phyloP scores from a whole-genome alignment of 306 rosid genomes.

The Cicer cuneatum region DNA sequence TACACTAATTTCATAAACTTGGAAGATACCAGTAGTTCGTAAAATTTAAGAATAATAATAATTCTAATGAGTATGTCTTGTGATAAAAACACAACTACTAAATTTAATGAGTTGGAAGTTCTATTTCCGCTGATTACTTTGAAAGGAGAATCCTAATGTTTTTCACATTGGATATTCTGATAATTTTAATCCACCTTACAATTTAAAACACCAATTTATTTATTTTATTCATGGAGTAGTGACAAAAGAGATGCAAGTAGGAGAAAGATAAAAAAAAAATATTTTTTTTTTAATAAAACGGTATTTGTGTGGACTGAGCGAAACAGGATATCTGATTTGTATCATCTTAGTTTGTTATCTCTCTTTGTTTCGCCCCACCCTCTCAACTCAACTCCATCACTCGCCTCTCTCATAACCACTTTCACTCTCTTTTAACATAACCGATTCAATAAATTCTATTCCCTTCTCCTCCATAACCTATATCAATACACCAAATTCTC shows the following conservation, averaged over 20 bases:
- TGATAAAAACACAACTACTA: too few species aligned
- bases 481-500: slow-evolving; percentile 25
- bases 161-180: too few species aligned
- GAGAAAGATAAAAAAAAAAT: slow-evolving; percentile 35
- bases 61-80: too few species aligned
- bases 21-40: too few species aligned
- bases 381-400: neutral
- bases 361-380: slow-evolving; percentile 36
- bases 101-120: too few species aligned
- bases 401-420: slow-evolving; percentile 30
- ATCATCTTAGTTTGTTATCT: slow-evolving; percentile 53
- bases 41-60: too few species aligned
- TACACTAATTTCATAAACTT: too few species aligned
- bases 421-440: neutral
- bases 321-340: slow-evolving; percentile 54
- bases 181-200: too few species aligned
- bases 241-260: neutral
- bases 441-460: slow-evolving; percentile 30
- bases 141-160: too few species aligned
- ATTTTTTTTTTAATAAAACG: slow-evolving; percentile 57
- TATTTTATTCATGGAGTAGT: too few species aligned
- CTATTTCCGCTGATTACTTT: too few species aligned
- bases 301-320: slow-evolving; percentile 93
- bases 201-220: too few species aligned
- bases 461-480: neutral